These are phyloP conservation scores for Yamadazyma phyllophila DNA, from an alignment of 805 yeast genomes.

Conservation along the genomic window DNA sequence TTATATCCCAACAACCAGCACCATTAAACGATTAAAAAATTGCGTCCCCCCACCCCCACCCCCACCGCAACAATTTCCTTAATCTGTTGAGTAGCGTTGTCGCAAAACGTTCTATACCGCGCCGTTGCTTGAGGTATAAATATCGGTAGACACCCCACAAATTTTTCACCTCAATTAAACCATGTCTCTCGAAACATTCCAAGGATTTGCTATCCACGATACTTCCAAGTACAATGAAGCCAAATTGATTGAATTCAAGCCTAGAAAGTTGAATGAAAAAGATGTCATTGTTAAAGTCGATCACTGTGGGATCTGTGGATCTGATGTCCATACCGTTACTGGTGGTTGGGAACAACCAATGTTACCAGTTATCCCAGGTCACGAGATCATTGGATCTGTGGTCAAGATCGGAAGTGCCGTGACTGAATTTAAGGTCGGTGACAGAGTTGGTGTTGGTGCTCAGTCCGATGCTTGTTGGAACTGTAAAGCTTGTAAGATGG, in stretches of 20 bases:
- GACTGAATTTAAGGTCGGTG: slow-evolving; percentile 55
- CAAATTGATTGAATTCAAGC: slow-evolving; percentile 27
- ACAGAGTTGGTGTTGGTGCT: slow-evolving; percentile 77
- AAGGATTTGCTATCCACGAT: slow-evolving; percentile 33
- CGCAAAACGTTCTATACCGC: too few relatives aligned
- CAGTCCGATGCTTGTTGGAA: slow-evolving; percentile 72
- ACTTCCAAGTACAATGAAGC: slow-evolving; percentile 32
- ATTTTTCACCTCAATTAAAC: background rate
- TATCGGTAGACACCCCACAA: background rate
- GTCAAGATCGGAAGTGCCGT: slow-evolving; percentile 58
- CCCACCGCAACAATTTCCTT: too few relatives aligned
- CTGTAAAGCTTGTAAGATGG: slow-evolving; percentile 50
- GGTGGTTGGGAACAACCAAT: slow-evolving; percentile 49
- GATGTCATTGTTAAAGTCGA: slow-evolving; percentile 60
- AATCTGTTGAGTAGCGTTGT: too few relatives aligned
- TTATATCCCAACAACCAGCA: too few relatives aligned
- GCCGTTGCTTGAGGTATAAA: background rate
- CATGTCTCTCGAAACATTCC: slow-evolving; percentile 5
- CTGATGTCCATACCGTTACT: slow-evolving; percentile 54
- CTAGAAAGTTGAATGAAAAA: slow-evolving; percentile 24
- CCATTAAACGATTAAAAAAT: too few relatives aligned
- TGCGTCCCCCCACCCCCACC: too few relatives aligned
- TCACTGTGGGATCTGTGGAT: slow-evolving; percentile 65
- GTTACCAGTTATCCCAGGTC: slow-evolving; percentile 46
- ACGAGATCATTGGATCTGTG: slow-evolving; percentile 64